phyloP scores from a whole-genome alignment of 2,329 filamentous ascomycete genomes.

The Apiospora sp. region DNA sequence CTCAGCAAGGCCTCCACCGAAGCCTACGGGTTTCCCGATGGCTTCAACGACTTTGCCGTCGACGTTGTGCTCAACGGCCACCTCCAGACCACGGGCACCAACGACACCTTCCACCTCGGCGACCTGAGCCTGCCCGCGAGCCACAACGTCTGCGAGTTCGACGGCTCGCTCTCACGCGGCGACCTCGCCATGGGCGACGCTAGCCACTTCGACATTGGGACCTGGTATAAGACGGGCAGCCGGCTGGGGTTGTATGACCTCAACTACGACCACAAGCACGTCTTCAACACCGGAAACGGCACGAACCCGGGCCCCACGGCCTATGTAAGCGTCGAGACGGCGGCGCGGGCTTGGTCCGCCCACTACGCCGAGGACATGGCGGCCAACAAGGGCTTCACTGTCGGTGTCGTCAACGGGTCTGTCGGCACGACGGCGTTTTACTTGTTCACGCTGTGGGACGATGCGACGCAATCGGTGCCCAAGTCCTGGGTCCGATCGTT shows the following conservation, averaged over 20 bases:
- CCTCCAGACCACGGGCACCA: conserved; percentile 6
- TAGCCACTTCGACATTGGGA: not conserved
- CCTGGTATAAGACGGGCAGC: not conserved
- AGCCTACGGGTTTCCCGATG: not conserved
- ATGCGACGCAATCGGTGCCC: not conserved
- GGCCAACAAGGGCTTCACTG: not conserved
- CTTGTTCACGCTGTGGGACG: not conserved
- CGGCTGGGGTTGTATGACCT: not conserved
- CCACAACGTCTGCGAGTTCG: conserved; percentile 15
- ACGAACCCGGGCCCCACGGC: not conserved
- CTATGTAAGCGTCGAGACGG: not conserved
- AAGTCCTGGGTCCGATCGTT: conserved; percentile 5
- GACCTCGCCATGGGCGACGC: conserved; percentile 16
- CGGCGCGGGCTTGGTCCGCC: not conserved
- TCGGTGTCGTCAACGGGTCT: not conserved
- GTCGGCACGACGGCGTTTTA: not conserved
- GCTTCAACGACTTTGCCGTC: conserved; percentile 17
- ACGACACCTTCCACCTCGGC: conserved; percentile 17
- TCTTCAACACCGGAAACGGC: not conserved
- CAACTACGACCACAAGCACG: not conserved
- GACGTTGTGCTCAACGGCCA: not conserved
- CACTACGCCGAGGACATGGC: not conserved
- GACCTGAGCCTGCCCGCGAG: conserved; percentile 9
- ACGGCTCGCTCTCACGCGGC: not conserved
- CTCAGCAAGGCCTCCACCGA: not conserved